These are phyloP conservation scores for Epicoccum sorghinum DNA, from an alignment of 2,329 filamentous ascomycete genomes.

Conservation along the genomic window DNA sequence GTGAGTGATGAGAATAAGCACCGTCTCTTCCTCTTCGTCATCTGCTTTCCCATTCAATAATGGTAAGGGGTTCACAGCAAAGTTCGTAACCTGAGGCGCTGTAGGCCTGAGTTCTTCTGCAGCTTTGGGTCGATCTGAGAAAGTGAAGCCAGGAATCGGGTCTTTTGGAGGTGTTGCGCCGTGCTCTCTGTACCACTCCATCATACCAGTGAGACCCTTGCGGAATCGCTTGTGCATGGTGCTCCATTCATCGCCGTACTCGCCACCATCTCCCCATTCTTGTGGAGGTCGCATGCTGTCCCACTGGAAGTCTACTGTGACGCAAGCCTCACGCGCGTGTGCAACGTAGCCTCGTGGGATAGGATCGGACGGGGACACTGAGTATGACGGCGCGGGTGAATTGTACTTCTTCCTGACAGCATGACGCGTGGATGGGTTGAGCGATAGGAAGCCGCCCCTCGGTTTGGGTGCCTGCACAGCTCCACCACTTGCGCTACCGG, in stretches of 20 bases:
- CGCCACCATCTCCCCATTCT: conserved; percentile 85
- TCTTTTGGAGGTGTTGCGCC: conserved; percentile 44
- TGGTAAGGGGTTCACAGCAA: conserved; percentile 36
- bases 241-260: conserved; percentile 93
- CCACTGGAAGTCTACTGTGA: conserved; percentile 92
- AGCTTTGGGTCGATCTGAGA: conserved; percentile 34
- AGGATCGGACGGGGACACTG: conserved; percentile 76
- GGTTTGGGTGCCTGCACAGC: conserved; percentile 33
- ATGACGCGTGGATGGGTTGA: conserved; percentile 25
- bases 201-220: conserved; percentile 75
- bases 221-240: conserved; percentile 92
- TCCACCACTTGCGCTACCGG: conserved; percentile 49
- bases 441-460: conserved; percentile 26
- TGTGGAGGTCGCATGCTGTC: conserved; percentile 83
- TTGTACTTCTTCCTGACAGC: conserved; percentile 61
- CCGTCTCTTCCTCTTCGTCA: conserved; percentile 68
- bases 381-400: conserved; percentile 80
- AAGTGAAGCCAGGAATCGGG: conserved; percentile 40
- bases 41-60: conserved; percentile 46
- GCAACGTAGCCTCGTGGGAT: conserved; percentile 89
- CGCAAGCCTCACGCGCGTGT: conserved; percentile 86
- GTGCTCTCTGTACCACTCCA: conserved; percentile 78
- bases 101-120: conserved; percentile 13
- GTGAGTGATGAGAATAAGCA: conserved; percentile 89
- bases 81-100: conserved; percentile 23